Evolutionary conservation across 2,329 filamentous ascomycete species (phyloP).

Genomic region (Colletotrichum orbiculare): DNA sequence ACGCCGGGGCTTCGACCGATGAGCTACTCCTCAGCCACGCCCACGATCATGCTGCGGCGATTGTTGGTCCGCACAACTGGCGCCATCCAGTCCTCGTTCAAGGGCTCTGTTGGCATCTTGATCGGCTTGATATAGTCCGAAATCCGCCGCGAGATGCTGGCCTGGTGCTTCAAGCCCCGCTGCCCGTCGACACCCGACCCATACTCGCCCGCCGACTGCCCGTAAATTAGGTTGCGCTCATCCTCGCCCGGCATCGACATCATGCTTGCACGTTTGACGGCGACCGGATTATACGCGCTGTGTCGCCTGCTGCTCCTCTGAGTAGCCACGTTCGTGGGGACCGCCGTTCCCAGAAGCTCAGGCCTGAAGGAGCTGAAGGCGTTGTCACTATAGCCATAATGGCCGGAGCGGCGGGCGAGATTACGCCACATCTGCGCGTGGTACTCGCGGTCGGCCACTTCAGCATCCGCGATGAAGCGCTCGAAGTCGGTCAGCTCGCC

Average conservation of each 20-base stretch:
- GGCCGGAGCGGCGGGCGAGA: constrained; percentile 37
- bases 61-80: constrained; percentile 9
- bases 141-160: constrained; percentile 57
- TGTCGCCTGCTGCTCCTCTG: constrained; percentile 15
- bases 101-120: constrained; percentile 3
- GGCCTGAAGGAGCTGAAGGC: constrained; percentile 16
- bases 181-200: not conserved
- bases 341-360: not conserved
- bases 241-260: constrained; percentile 24
- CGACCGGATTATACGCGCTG: constrained; percentile 30
- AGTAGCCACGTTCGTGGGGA: not conserved
- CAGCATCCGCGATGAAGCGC: constrained; percentile 42
- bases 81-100: constrained; percentile 20
- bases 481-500: constrained; percentile 41
- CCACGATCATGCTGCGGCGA: constrained; percentile 22
- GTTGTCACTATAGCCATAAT: constrained; percentile 28
- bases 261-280: constrained; percentile 25
- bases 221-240: constrained; percentile 22
- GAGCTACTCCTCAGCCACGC: constrained; percentile 12
- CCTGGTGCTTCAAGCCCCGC: constrained; percentile 39
- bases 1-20: not conserved
- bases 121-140: constrained; percentile 54
- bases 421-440: constrained; percentile 39
- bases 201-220: not conserved
- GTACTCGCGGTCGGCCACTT: constrained; percentile 40